phyloP scores from a whole-genome alignment of 108 stramenopile genomes.

The Cyclotella cryptica region DNA sequence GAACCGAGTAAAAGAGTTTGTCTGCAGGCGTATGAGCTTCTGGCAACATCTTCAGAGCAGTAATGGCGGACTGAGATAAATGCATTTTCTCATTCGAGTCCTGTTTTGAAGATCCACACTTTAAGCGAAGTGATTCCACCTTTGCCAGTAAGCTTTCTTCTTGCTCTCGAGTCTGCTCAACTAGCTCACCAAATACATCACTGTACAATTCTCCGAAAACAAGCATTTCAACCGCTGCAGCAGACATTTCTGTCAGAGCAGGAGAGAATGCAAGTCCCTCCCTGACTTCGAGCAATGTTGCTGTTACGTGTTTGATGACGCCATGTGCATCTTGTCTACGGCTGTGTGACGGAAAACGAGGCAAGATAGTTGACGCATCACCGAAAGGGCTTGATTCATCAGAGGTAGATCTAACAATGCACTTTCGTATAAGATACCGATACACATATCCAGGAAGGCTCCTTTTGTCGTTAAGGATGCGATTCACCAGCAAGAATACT shows the following conservation, averaged over 20 bases:
- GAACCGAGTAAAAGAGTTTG: slow-evolving; percentile 74
- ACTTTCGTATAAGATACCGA: slow-evolving; percentile 66
- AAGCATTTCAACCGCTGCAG: slow-evolving; percentile 75
- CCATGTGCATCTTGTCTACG: slow-evolving; percentile 84
- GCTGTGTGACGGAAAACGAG: slow-evolving; percentile 15
- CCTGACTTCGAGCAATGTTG: slow-evolving; percentile 78
- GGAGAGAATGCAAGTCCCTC: slow-evolving; percentile 74
- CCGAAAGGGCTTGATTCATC: slow-evolving; percentile 22
- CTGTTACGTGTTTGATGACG: slow-evolving; percentile 88
- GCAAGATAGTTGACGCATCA: not conserved
- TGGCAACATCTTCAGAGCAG: slow-evolving; percentile 60
- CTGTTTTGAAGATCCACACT: not conserved
- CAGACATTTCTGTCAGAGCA: slow-evolving; percentile 75
- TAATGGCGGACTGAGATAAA: slow-evolving; percentile 61
- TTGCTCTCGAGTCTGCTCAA: slow-evolving; percentile 40
- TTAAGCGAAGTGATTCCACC: slow-evolving; percentile 46
- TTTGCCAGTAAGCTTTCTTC: slow-evolving; percentile 52
- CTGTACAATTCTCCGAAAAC: slow-evolving; percentile 87
- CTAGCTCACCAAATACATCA: slow-evolving; percentile 49
- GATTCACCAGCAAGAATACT: slow-evolving; percentile 76
- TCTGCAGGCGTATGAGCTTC: slow-evolving; percentile 74
- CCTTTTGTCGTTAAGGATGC: slow-evolving; percentile 80
- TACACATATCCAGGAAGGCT: slow-evolving; percentile 86
- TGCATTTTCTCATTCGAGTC: slow-evolving; percentile 25
- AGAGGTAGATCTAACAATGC: slow-evolving; percentile 42